A percentile compares a stretch with the other conserved stretches of the same genome.
phyloP scores from a whole-genome alignment of 2,329 filamentous ascomycete genomes.

The Penicillium crustosum region DNA sequence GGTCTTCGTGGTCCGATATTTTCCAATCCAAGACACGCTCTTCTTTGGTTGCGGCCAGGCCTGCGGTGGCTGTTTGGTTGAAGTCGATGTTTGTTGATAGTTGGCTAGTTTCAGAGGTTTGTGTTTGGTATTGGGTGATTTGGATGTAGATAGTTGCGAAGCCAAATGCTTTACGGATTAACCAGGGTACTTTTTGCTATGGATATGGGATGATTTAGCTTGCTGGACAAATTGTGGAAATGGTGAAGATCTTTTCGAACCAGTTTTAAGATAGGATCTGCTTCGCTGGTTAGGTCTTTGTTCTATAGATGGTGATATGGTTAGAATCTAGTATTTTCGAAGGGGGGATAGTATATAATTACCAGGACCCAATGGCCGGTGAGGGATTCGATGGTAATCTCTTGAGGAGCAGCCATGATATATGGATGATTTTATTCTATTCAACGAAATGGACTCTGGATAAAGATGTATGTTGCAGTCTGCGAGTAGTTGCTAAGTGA shows the following conservation, averaged over 20 bases:
- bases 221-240: neutral
- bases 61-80: neutral
- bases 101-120: neutral
- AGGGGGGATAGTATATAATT: neutral
- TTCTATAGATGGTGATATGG: neutral
- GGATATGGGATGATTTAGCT: neutral
- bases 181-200: slow-evolving; percentile 6
- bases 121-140: neutral
- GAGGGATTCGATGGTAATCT: neutral
- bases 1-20: neutral
- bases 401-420: neutral
- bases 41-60: neutral
- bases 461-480: neutral
- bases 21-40: slow-evolving; percentile 1
- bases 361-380: slow-evolving; percentile 4
- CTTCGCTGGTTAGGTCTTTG: neutral
- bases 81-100: neutral
- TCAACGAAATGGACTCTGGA: neutral
- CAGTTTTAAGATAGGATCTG: neutral
- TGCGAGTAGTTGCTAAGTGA: neutral
- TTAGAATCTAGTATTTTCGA: neutral
- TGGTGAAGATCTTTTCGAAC: neutral
- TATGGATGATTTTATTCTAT: neutral
- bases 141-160: slow-evolving; percentile 4
- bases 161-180: slow-evolving; percentile 2